A percentile compares a stretch with the other conserved stretches of the same genome.
Conservation (phyloP, 805 yeast species). For the Zygoascus flipseniorum region DNA sequence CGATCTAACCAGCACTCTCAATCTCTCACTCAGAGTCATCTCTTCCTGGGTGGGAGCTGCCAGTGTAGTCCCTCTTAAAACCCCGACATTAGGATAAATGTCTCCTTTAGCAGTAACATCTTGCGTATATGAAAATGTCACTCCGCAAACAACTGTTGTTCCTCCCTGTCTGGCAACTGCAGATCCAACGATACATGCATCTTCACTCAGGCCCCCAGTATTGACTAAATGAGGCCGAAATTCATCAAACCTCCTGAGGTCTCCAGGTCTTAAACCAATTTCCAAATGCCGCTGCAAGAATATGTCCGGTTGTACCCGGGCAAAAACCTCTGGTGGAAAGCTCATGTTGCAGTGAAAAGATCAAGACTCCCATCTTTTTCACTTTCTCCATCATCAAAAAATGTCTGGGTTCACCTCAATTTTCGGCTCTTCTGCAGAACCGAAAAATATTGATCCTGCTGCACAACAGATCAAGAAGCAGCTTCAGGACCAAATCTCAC, state of each 20-base stretch:
- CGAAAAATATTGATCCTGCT: constrained; percentile 7
- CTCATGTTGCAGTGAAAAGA: neutral
- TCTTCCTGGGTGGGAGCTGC: constrained; percentile 22
- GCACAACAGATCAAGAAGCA: constrained; percentile 42
- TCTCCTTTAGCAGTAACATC: constrained; percentile 9
- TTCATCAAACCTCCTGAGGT: constrained; percentile 61
- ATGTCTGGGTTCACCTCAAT: constrained; percentile 18
- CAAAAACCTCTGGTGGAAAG: constrained; percentile 76
- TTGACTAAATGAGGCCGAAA: constrained; percentile 47
- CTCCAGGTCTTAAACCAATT: constrained; percentile 62
- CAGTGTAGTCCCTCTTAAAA: constrained; percentile 29
- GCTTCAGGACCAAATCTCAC: constrained; percentile 61
- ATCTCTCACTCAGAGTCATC: constrained; percentile 35
- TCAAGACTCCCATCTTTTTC: neutral
- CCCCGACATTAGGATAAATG: constrained; percentile 19
- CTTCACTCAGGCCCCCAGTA: constrained; percentile 15
- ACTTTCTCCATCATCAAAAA: neutral
- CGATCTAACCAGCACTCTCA: constrained; percentile 52
- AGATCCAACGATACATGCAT: constrained; percentile 47
- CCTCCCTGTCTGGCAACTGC: constrained; percentile 61
- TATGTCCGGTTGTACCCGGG: constrained; percentile 77
- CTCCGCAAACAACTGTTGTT: constrained; percentile 56
- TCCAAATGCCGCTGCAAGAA: constrained; percentile 72
- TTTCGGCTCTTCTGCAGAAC: constrained; percentile 16
- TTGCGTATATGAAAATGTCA: constrained; percentile 16